Base-by-base conservation (phyloP, 2,329 filamentous ascomycete species). In the Trichoderma pleuroti region DNA sequence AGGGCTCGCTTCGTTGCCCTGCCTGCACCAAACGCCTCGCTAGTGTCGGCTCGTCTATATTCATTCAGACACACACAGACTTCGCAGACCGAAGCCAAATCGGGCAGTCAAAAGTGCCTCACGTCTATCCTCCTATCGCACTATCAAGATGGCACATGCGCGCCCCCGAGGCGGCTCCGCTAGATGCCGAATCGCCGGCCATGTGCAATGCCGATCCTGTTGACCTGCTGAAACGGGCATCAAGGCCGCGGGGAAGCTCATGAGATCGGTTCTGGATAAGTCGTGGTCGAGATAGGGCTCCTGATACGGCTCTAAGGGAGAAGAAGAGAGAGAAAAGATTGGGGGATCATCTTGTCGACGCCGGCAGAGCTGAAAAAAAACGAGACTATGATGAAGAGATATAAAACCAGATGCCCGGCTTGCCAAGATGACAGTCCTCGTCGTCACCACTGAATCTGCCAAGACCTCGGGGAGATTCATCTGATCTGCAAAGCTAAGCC, bases 161-260 rank as follows among this genome's bases (percentile, higher is more conserved):
- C 52, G 68, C 68, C 49, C 24, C 28, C 21, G 3, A 54, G 6
- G 11, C 14, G 12, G 36, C 46, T 52, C 26, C 42, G 72, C 56
- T 4, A 11, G 70, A 62, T 72, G 73, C 72, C 73, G 70, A 73
- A 66, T 73, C 69, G 64, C 73, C 72, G 73, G 59, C 28, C 36
- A 56, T 32, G 32, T n/a, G 60, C 71, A 68, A 42, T 65, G 64
- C 63, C 67, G 74, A 73, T 72, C 69, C 65, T 34, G 49, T 69
- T 63, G 70, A 75, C 74, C 74, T 75, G 63, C 74, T 72, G 18
- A 70, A 75, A 72, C 36, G 62, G 72, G 74, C 42, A 73, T 52
- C 46, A 28, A 49, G 68, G 66, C 70, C 68, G 72, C 62, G 52
- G 62, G 54, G 52, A 18, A 46, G 61, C 34, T 42, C 28, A 62